Base-by-base conservation (phyloP, 768 basidiomycete species). In the Tephrocybe sp. region DNA sequence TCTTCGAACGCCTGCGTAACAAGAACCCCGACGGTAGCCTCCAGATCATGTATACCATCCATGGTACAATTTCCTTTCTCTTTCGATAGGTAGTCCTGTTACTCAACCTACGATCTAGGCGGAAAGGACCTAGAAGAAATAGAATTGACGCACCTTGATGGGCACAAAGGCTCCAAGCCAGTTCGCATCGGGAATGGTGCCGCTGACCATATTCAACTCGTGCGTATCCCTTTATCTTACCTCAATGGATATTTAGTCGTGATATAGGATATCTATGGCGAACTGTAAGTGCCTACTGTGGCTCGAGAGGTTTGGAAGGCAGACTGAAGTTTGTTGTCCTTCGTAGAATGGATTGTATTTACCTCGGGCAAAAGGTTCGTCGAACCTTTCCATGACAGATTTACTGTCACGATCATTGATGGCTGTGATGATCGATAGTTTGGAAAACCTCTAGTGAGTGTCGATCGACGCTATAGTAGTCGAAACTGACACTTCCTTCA, bases 31-130 rank as follows among this genome's bases (percentile, higher is more conserved):
- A 98, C 63, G 95, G 94, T 1, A 91, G 90, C 37, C 68, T 98
- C 20, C 93, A 98, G 66, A 98, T 96, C 61, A 93, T 98, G 94
- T 95, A 95, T 64, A 96, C 92, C 25, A 98, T 97, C 49, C 93
- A 96, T 50, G 93, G 93, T 79, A 39, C 37, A 25, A 18, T 17
- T 34, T 25, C n/a, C 12, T 18, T n/a, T 20, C 18, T 38, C 8
- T 39, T 25, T 17, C 26, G 18, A 4, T 15, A 5, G 17, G 49
- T 44, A 34, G 20, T 26, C 36, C 14, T 7, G 2, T 45, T 4
- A 15, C 15, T 4, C 9, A 5, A 11, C 17, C 8, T 23, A 4
- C 9, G n/a, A 37, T 38, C n/a, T 46, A 85, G 84, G 85, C 18
- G 77, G 83, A 33, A 86, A 90, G 71, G 88, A 92, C 42, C 70